Evolutionary conservation across 2,329 filamentous ascomycete genomes (phyloP), one percentile per base, ranked within the genome.

Genomic region (Phaeosphaeriaceae sp.): DNA sequence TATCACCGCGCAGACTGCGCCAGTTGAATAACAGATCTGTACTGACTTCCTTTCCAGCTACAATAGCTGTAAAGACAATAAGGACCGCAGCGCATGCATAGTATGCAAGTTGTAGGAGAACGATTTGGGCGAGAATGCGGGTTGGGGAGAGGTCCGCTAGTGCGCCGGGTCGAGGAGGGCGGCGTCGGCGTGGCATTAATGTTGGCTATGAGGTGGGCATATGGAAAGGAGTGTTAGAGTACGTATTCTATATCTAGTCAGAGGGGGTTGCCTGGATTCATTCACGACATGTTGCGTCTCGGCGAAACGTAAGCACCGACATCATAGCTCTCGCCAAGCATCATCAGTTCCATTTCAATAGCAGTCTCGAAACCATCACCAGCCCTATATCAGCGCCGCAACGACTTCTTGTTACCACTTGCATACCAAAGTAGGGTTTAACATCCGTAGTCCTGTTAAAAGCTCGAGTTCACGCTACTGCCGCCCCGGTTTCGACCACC

Each of bases 61-160:
- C 85, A 23, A 89, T 74, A 2, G 84, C 84, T 3, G 84, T 87
- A 73, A 89, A 89, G 41, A 88, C 68, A 48, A 89, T 87, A 48
- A 89, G 77, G 18, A 82, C 70, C 16, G 81, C 80, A 5, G 84
- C 85, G 60, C 78, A 80, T 53, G 73, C 75, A 77, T 89, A 89
- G 75, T 87, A 89, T 54, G 81, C 81, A 35, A 81, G 64, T 67
- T 89, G 87, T 5, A 89, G 79, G 34, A 87, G 65, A 49, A 84
- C 55, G 63, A 89, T 89, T 72, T 88, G 86, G 39, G 80, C 81
- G 52, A 87, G 73, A 71, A 89, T 88, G 66, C 84, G 84, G 51
- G 85, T 77, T 37, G 87, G 87, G 35, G 85, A 81, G 43, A 88
- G 83, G 67, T 88, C 85, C 43, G 82, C 81, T 59, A 87, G 81